phyloP scores from a whole-genome alignment of 441 rosid genomes.

The Croton setiger region DNA sequence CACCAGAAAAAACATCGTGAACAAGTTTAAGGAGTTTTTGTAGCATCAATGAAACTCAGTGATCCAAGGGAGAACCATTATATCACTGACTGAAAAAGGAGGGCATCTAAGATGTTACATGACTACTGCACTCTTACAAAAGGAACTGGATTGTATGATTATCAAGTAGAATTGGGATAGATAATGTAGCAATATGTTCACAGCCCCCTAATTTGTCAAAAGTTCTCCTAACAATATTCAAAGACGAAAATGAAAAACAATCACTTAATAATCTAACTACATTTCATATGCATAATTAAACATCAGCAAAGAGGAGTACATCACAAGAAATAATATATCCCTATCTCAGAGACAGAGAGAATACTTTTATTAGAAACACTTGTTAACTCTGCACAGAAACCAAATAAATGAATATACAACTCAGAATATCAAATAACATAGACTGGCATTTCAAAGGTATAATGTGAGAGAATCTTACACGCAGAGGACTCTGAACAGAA shows the following conservation, averaged over 20 bases:
- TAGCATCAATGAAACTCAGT: too few species aligned
- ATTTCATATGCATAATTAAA: not conserved
- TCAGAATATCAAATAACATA: not conserved
- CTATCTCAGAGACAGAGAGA: not conserved
- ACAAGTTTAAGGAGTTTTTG: too few species aligned
- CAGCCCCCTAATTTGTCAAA: too few species aligned
- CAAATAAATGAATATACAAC: constrained; percentile 8
- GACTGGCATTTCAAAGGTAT: not conserved
- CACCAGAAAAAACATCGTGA: too few species aligned
- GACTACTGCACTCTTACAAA: too few species aligned
- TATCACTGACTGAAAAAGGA: too few species aligned
- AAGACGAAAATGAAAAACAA: not conserved
- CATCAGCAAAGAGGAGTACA: not conserved
- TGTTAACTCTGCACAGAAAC: not conserved
- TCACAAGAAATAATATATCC: not conserved
- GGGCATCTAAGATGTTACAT: too few species aligned
- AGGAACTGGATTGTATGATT: too few species aligned
- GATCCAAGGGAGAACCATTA: too few species aligned
- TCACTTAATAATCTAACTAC: not conserved
- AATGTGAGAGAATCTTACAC: constrained; percentile 45
- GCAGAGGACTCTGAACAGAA: constrained; percentile 92
- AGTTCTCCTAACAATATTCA: constrained; percentile 10
- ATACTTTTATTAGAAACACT: not conserved
- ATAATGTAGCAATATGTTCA: too few species aligned
- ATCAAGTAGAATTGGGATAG: too few species aligned